These are phyloP conservation scores for Canavalia gladiata DNA, from an alignment of 306 rosid genomes.

Conservation along the genomic window DNA sequence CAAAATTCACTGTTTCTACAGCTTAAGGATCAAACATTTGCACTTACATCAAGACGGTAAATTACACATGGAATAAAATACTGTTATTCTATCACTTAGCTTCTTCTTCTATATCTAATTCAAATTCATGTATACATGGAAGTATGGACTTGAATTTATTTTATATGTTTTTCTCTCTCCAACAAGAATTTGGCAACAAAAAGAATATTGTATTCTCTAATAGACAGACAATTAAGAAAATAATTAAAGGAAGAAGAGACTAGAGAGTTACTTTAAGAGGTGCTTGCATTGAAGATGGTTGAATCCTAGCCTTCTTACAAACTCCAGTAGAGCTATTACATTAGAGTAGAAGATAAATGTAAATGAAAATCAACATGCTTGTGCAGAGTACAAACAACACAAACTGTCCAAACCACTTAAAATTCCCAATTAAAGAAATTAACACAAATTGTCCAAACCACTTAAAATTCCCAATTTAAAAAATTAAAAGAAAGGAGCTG, in stretches of 20 bases:
- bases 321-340: conserved; percentile 65
- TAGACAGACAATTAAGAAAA: conserved; percentile 44
- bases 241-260: conserved; percentile 47
- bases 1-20: too few relatives aligned
- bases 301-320: conserved; percentile 82
- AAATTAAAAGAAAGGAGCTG: too few relatives aligned
- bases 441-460: too few relatives aligned
- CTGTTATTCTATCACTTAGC: conserved; percentile 88
- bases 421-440: too few relatives aligned
- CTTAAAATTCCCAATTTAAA: too few relatives aligned
- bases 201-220: conserved; percentile 44
- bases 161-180: background rate
- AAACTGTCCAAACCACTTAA: too few relatives aligned
- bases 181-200: conserved; percentile 25
- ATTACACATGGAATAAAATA: too few relatives aligned
- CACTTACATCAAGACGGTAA: too few relatives aligned
- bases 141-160: conserved; percentile 11
- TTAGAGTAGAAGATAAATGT: conserved; percentile 42
- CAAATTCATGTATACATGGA: conserved; percentile 33
- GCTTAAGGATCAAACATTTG: too few relatives aligned
- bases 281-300: conserved; percentile 72
- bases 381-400: too few relatives aligned
- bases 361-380: conserved; percentile 2
- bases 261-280: conserved; percentile 74
- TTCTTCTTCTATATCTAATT: conserved; percentile 90